Base-by-base conservation (phyloP, 371 early-diverging fungal genomes). In the Haplosporangium sp. region DNA sequence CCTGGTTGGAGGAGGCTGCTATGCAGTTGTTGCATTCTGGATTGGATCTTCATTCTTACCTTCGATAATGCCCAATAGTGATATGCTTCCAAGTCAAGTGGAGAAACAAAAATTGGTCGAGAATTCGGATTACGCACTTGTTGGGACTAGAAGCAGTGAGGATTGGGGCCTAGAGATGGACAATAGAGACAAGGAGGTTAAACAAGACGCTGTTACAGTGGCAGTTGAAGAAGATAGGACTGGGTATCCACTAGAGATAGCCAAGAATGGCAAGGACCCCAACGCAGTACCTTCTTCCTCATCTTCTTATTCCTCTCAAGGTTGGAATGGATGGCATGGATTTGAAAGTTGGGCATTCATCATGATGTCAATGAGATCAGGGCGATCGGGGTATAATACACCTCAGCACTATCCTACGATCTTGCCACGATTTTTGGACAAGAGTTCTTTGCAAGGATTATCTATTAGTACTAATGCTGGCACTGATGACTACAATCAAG, bases 1-100 rank as follows among this genome's bases (percentile, higher is more conserved):
- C 82, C 83, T 94, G 52, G 86, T 92, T n/a, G 92, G 89, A 37
- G 94, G 94, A 5, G 87, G 87, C n/a, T 82, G 88, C 7, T 92
- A 90, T 74, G 90, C 93, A 0, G 75, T 90, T 20, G 82, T 87
- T 15, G 83, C 88, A 2, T 91, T 87, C 61, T 86, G 83, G 66
- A 74, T 87, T 42, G 76, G 75, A 7, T 72, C 82, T 15, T 69
- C 65, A 60, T 81, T 81, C 66, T 42, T 81, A 69, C 82, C 82
- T 2, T 63, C 82, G 27, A 27, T 27, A 27, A 27, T 27, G 27
- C 27, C 27, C 27, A 27, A 42, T 38, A 40, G 19, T 3, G 45
- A 17, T 17, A 58, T 6, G 15, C 1, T 19, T 11, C 19, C 38
- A 39, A 47, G 45, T 42, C n/a, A 53, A 47, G 20, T 56, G 37